These are phyloP conservation scores for Stephanodiscus minutulus DNA, from an alignment of 108 stramenopile genomes.

Conservation along the genomic window DNA sequence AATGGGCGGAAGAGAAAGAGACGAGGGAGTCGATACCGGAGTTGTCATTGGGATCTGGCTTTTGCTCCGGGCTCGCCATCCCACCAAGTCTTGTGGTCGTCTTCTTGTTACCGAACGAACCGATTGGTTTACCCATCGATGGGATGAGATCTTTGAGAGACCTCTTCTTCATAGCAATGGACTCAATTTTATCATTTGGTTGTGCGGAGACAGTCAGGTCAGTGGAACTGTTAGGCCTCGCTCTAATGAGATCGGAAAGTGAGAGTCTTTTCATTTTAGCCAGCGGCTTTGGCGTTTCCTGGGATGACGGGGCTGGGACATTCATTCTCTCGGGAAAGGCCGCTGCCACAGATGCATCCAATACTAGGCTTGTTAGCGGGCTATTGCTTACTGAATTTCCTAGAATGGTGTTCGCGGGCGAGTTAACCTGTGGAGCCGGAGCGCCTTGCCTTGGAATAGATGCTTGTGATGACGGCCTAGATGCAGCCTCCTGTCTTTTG, in stretches of 20 bases:
- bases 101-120: slow-evolving; percentile 10
- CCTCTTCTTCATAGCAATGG: not conserved
- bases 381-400: not conserved
- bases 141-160: slow-evolving; percentile 13
- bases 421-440: slow-evolving; percentile 4
- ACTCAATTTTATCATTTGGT: not conserved
- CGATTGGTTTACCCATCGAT: slow-evolving; percentile 4
- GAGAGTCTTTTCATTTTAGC: slow-evolving; percentile 2
- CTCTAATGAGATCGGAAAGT: not conserved
- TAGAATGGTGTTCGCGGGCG: slow-evolving; percentile 5
- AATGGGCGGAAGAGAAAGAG: too few relatives aligned
- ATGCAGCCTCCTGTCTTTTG: not conserved
- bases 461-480: slow-evolving; percentile 7
- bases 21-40: too few relatives aligned
- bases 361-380: slow-evolving; percentile 12
- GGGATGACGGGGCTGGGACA: slow-evolving; percentile 6
- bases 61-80: slow-evolving; percentile 30
- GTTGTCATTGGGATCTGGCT: not conserved
- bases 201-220: not conserved
- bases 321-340: slow-evolving; percentile 14
- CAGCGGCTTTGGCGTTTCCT: slow-evolving; percentile 11
- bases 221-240: not conserved
- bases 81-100: slow-evolving; percentile 27
- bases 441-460: slow-evolving; percentile 8
- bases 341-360: not conserved